Conservation (phyloP, 225 moss, liverwort and hornwort genomes). For the Pleurozium schreberi region DNA sequence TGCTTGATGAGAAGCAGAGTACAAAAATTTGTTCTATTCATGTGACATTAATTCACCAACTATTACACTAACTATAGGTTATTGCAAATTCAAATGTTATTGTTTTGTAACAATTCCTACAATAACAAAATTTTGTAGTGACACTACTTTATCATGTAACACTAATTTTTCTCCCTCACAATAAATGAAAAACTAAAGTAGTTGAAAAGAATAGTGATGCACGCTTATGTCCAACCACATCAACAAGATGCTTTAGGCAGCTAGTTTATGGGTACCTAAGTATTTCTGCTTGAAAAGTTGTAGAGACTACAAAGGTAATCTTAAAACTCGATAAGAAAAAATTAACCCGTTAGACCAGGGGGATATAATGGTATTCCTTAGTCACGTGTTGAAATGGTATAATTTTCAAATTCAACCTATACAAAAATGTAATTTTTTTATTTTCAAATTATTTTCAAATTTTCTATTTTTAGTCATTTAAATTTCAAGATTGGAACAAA, state of each 20-base stretch:
- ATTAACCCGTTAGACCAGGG: too few relatives aligned
- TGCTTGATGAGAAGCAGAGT: not conserved
- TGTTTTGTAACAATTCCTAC: not conserved
- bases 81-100: not conserved
- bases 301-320: not conserved
- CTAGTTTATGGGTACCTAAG: not conserved
- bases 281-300: not conserved
- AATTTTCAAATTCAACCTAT: not conserved
- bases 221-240: too few relatives aligned
- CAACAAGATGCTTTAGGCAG: too few relatives aligned
- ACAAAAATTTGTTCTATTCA: not conserved
- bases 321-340: not conserved
- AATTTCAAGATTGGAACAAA: not conserved
- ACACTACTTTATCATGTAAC: not conserved
- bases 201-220: not conserved
- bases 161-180: not conserved
- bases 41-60: not conserved
- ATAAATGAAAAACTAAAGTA: not conserved
- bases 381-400: not conserved
- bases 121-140: not conserved
- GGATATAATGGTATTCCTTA: too few relatives aligned
- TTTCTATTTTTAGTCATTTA: not conserved
- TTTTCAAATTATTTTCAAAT: not conserved
- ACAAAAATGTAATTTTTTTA: not conserved
- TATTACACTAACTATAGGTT: not conserved